Evolutionary conservation across 106 monocot genomes (phyloP), one percentile per base, ranked within the genome.

Genomic region (Phalaenopsis aphrodite): DNA sequence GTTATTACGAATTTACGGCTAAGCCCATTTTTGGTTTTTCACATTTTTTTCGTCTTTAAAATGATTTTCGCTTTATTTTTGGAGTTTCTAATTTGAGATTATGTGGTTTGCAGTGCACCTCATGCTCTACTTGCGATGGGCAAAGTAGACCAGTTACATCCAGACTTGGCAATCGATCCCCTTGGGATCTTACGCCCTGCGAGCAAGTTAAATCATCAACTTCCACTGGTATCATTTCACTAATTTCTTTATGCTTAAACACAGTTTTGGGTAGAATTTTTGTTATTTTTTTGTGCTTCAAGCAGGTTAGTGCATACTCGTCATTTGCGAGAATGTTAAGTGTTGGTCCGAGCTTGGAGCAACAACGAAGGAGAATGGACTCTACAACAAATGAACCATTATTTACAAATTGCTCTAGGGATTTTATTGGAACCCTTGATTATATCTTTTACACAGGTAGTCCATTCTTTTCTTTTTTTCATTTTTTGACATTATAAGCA

Each of bases 371-470:
- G 84, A 90, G 88, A 76, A 85, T 93, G 81, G 99, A 99, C 48
- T 81, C 89, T 1, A 46, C 86, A 68, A 95, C 93, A 82, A 87
- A 95, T 80, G 99, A 99, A 83, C 99, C 99, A 42, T 85, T 99
- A 21, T 95, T 99, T 48, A 99, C 99, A 81, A 89, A 91, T 30
- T 95, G 85, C 61, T 95, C 93, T 2, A 89, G 91, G 78, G 93
- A 93, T 81, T 95, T 95, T 79, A 86, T 93, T 81, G 95, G 93
- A 14, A 99, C 99, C 4, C 66, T 90, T 76, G 99, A 99, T 81
- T 99, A 99, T 82, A 95, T 99, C 78, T 99, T 99, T 82, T 99
- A 95, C 87, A 93, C 99, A 61, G 99, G 99, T 99, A 77, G 8
- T 5, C 64, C 55, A 5, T 69, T 76, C 39, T 17, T 5, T 75